These are phyloP conservation scores for Sugiyamaella novakii DNA, from an alignment of 1,139 yeast species.

Conservation along the genomic window DNA sequence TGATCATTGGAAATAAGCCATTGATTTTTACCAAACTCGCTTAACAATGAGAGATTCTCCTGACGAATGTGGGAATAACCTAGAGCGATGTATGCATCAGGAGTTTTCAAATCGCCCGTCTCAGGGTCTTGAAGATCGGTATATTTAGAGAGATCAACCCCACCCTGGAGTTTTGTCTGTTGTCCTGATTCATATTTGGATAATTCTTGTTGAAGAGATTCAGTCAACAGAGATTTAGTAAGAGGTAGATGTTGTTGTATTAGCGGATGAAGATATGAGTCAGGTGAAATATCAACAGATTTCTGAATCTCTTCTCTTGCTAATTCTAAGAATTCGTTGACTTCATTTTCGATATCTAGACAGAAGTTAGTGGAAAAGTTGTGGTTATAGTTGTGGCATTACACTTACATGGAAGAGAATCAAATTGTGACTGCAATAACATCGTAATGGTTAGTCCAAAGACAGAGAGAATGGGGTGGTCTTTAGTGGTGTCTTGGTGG, in stretches of 20 bases:
- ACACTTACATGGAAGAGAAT: conserved; percentile 34
- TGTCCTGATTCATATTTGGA: conserved; percentile 35
- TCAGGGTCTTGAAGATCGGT: conserved; percentile 27
- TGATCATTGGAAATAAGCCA: conserved; percentile 41
- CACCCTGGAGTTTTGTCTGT: conserved; percentile 32
- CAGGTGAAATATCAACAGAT: conserved; percentile 17
- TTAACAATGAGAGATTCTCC: conserved; percentile 36
- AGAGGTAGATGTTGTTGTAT: conserved; percentile 19
- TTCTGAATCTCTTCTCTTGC: conserved; percentile 28
- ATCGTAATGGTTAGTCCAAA: conserved; percentile 10
- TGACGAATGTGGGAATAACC: conserved; percentile 35
- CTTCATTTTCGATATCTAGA: conserved; percentile 31
- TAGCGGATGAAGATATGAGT: conserved; percentile 7
- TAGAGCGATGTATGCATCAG: conserved; percentile 36
- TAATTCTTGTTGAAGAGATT: conserved; percentile 31
- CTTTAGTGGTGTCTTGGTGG: no score
- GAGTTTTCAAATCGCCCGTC: conserved; percentile 24
- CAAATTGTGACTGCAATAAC: conserved; percentile 26
- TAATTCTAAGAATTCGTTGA: conserved; percentile 27
- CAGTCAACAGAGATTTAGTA: conserved; percentile 21
- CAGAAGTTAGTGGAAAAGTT: conserved; percentile 6
- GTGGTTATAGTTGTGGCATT: no score
- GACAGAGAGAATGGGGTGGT: no score
- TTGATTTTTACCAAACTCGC: conserved; percentile 39
- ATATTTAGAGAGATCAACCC: conserved; percentile 39